Conservation (phyloP, 116 monocot genomes). For the Dioscorea cayenensis region DNA sequence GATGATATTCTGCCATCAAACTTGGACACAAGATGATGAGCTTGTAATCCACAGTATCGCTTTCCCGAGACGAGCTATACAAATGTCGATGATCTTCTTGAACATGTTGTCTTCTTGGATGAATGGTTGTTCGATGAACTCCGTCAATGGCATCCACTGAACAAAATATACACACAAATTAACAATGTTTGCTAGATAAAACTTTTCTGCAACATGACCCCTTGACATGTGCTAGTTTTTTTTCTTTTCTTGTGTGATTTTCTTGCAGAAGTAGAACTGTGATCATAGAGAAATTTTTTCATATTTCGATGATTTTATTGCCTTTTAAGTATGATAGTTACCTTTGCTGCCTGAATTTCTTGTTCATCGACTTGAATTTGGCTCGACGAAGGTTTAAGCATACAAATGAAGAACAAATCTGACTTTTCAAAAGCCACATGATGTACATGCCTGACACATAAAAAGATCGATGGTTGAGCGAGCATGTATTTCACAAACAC, state of each 20-base stretch:
- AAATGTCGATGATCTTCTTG: constrained; percentile 77
- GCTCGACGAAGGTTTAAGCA: constrained; percentile 65
- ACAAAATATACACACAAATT: neutral
- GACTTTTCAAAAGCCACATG: constrained; percentile 75
- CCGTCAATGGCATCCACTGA: constrained; percentile 83
- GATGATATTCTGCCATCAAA: constrained; percentile 74
- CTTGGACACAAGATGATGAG: constrained; percentile 61
- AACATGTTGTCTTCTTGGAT: constrained; percentile 72
- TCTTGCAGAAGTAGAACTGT: too few species aligned
- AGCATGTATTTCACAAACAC: neutral
- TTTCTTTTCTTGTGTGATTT: too few species aligned
- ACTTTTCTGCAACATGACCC: too few species aligned
- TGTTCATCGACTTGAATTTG: constrained; percentile 59
- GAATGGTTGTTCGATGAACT: constrained; percentile 70
- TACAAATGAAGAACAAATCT: constrained; percentile 87
- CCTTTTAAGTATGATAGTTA: constrained; percentile 3
- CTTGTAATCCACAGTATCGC: constrained; percentile 61
- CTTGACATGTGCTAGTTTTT: too few species aligned
- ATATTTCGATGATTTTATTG: neutral
- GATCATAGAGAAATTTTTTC: neutral
- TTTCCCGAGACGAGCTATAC: constrained; percentile 58
- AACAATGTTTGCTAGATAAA: neutral
- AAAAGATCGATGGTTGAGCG: neutral
- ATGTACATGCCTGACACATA: constrained; percentile 61
- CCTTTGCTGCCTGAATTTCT: constrained; percentile 84